Evolutionary conservation across 2,329 filamentous ascomycete genomes (phyloP), one percentile per base, ranked within the genome.

Genomic region (Calonectria fujianensis): DNA sequence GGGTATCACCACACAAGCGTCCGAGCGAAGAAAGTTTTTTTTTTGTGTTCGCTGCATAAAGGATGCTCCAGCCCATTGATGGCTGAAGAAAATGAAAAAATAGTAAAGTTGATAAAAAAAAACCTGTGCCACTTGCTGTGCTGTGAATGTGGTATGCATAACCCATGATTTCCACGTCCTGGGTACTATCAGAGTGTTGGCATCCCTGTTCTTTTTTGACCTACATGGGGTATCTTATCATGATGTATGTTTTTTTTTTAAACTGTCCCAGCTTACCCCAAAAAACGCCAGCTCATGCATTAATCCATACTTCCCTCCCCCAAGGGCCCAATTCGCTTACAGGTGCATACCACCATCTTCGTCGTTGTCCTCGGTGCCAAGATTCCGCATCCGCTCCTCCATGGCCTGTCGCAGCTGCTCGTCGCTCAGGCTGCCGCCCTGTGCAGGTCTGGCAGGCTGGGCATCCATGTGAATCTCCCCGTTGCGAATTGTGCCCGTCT

Each of bases 321-420:
- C 20, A 16, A 37, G 18, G 57, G 24, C 14, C 35, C 35, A 29
- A 41, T 39, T 29, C 35, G 57, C 24, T 77, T 82, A 94, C 59
- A 94, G 83, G 85, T 94, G 91, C 86, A 94, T 87, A 1, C 93
- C 92, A 27, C 88, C 90, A 5, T 92, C 89, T 16, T 87, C 81
- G 16, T 81, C 87, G 16, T 81, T 87, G 29, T 87, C 87, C 3
- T 87, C 87, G 6, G 84, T 83, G 16, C 81, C 85, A 31, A 89
- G 80, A 9, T 84, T 80, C 61, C 87, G 86, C 84, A 93, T 86
- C 68, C 89, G 89, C 78, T 89, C 89, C 79, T 91, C 89, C 74
- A 94, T 80, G 66, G 87, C 87, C 75, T 87, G 84, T 71, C 90
- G 86, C 69, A 94, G 84, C 82, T 93, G 89, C 76, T 93, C 91